Evolutionary conservation across 2,329 filamentous ascomycete genomes (phyloP).

Genomic region (Paracoccidioides brasiliensis): DNA sequence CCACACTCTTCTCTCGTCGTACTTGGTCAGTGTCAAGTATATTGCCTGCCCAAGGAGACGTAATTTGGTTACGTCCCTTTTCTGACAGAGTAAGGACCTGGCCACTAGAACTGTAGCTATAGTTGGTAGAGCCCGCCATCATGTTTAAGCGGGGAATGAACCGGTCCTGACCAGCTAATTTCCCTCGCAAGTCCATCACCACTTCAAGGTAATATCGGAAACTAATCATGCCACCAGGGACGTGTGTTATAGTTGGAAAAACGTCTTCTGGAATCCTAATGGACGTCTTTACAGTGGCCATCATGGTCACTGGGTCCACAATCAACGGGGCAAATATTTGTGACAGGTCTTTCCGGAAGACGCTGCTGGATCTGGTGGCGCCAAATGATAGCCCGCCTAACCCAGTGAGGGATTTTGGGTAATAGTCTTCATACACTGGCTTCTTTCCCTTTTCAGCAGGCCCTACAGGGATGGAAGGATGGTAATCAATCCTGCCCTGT

Average conservation of each 20-base stretch:
- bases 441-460: conserved; percentile 53
- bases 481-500: conserved; percentile 78
- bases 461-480: conserved; percentile 47
- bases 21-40: conserved; percentile 82
- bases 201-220: conserved; percentile 93
- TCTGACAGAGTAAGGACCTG: conserved; percentile 23
- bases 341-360: conserved; percentile 90
- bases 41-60: conserved; percentile 39
- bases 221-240: conserved; percentile 86
- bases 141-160: conserved; percentile 44
- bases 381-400: conserved; percentile 76
- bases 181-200: conserved; percentile 81
- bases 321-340: conserved; percentile 82
- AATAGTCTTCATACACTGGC: conserved; percentile 67
- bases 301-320: conserved; percentile 66
- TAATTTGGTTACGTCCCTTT: conserved; percentile 22
- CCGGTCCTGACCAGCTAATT: conserved; percentile 61
- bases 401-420: conserved; percentile 75
- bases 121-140: conserved; percentile 33
- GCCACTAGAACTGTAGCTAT: conserved; percentile 32
- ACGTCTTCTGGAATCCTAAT: conserved; percentile 79
- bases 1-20: conserved; percentile 80
- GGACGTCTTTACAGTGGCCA: conserved; percentile 66
- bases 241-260: conserved; percentile 80
- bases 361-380: conserved; percentile 71